phyloP scores from a whole-genome alignment of 805 yeast genomes.

The Torulaspora maleeae region DNA sequence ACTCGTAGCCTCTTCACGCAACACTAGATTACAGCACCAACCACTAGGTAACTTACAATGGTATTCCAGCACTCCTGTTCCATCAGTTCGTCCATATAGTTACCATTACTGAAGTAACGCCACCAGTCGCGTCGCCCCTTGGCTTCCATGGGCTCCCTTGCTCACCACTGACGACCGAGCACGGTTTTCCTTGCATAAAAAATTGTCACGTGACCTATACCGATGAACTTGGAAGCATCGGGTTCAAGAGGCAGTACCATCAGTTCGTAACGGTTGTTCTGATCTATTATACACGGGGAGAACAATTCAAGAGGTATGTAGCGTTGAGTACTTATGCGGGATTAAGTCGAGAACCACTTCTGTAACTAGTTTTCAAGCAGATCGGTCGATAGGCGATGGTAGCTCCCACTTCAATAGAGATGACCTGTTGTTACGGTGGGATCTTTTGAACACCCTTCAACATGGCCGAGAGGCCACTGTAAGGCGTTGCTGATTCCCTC shows the following conservation, averaged over 20 bases:
- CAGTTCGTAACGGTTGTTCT: not conserved
- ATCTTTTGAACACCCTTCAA: conserved; percentile 1
- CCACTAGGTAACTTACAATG: not conserved
- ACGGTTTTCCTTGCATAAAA: too few species aligned
- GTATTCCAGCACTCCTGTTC: not conserved
- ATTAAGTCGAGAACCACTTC: conserved; percentile 8
- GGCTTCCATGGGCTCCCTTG: not conserved
- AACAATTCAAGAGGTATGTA: conserved; percentile 6
- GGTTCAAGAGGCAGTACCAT: not conserved
- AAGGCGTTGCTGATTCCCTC: not conserved
- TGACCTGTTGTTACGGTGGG: conserved; percentile 10
- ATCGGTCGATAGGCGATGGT: not conserved
- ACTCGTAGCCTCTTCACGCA: not conserved
- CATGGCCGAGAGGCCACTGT: conserved; percentile 7
- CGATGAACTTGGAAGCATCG: not conserved
- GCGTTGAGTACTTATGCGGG: conserved; percentile 1
- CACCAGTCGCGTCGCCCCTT: conserved; percentile 6
- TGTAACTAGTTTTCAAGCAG: conserved; percentile 5
- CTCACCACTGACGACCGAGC: not conserved
- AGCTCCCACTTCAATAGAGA: conserved; percentile 16
- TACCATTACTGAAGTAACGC: conserved; percentile 3
- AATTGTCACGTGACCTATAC: conserved; percentile 5
- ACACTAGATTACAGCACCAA: not conserved
- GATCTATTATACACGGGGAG: conserved; percentile 3
- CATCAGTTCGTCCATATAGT: not conserved